Percentiles rank a stretch among this genome's conserved stretches.
Evolutionary conservation across 441 rosid species (phyloP).

Genomic region (Erysimum pusillum): DNA sequence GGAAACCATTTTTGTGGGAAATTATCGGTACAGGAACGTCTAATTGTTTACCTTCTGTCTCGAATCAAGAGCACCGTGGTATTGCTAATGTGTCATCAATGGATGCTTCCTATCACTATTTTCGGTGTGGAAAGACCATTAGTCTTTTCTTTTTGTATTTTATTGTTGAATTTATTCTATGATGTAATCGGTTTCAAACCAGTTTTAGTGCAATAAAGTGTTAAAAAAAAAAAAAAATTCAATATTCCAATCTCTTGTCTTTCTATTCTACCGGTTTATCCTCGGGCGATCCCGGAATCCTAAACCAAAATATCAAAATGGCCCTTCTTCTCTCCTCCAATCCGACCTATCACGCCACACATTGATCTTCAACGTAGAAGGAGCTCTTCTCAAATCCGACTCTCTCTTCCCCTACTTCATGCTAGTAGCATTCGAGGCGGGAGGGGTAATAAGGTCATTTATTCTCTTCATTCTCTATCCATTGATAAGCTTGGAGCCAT

Average conservation of each 20-base stretch:
- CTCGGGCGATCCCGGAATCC: constrained; percentile 44
- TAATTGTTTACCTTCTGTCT: too few species aligned
- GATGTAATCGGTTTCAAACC: too few species aligned
- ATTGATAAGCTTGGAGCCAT: constrained; percentile 49
- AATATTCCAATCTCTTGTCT: constrained; percentile 37
- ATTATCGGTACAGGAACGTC: too few species aligned
- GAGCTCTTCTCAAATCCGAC: constrained; percentile 60
- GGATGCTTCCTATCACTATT: too few species aligned
- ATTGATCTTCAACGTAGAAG: constrained; percentile 63
- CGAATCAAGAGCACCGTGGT: too few species aligned
- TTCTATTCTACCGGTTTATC: constrained; percentile 40
- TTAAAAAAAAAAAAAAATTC: not conserved
- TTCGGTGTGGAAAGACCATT: too few species aligned
- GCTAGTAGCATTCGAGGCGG: constrained; percentile 81
- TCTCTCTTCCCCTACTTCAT: constrained; percentile 77
- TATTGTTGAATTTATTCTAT: too few species aligned
- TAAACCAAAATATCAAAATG: constrained; percentile 44
- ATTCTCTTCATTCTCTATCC: constrained; percentile 66
- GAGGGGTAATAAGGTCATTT: constrained; percentile 64
- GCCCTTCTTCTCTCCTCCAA: constrained; percentile 24
- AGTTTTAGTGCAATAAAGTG: too few species aligned
- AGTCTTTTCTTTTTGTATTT: too few species aligned
- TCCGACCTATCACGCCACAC: constrained; percentile 45
- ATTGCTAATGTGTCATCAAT: too few species aligned
- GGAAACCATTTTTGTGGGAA: too few species aligned